Percentiles rank a stretch among this genome's conserved stretches.
Conservation (phyloP, 202 grass and related monocot species). For the Alloteropsis angusta region DNA sequence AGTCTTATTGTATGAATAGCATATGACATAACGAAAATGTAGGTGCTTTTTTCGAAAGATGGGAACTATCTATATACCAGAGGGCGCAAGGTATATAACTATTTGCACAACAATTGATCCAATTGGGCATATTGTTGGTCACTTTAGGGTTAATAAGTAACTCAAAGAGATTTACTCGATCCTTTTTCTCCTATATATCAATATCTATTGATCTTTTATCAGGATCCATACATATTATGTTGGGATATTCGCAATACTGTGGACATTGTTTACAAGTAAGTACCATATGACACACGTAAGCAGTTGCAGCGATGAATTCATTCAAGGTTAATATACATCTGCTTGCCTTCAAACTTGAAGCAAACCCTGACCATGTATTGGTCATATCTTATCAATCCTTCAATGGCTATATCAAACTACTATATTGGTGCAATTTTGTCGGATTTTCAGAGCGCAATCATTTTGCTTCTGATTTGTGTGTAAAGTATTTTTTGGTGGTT, state of each 20-base stretch:
- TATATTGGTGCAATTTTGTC: not conserved
- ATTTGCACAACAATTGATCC: conserved; percentile 4
- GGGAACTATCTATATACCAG: conserved; percentile 89
- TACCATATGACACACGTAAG: not conserved
- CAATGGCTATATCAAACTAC: not conserved
- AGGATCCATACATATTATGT: conserved; percentile 98
- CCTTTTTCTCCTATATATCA: not conserved
- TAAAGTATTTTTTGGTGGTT: not conserved
- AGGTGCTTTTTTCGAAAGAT: conserved; percentile 94
- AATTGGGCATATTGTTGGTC: not conserved
- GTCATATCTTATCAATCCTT: not conserved
- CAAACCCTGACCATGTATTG: not conserved
- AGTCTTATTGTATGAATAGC: not conserved
- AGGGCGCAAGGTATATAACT: conserved; percentile 91
- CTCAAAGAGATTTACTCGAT: not conserved
- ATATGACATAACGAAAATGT: conserved; percentile 19
- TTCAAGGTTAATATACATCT: not conserved
- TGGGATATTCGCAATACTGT: conserved; percentile 97
- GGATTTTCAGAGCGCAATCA: conserved; percentile 10
- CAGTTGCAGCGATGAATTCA: not conserved
- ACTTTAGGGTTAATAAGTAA: conserved; percentile 11
- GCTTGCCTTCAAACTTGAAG: not conserved
- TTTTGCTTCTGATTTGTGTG: conserved; percentile 5
- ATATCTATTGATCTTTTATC: conserved; percentile 21
- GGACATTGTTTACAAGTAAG: conserved; percentile 92